Conservation (phyloP, 176 grass and related monocot genomes). For the Rhipidocladum racemiflorum region DNA sequence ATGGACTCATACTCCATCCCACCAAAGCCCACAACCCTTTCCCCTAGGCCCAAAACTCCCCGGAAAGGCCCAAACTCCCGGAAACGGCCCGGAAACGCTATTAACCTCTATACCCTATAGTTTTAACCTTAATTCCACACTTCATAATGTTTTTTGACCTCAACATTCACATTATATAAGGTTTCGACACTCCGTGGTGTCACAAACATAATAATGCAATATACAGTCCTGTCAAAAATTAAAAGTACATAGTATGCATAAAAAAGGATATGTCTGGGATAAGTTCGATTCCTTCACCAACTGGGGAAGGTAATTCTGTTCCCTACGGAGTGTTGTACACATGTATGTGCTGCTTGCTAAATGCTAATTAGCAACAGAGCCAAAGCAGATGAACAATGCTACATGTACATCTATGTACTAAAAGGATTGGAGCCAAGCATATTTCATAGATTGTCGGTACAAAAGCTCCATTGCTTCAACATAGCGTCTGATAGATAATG, state of each 20-base stretch:
- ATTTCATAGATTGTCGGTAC: background rate
- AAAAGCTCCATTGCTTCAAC: background rate
- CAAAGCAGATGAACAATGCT: background rate
- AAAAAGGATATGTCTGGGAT: background rate
- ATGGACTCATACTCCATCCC: no score
- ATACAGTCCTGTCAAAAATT: background rate
- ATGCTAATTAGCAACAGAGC: background rate
- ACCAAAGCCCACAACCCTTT: no score
- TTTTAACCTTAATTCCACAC: no score
- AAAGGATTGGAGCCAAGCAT: background rate
- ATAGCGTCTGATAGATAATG: background rate
- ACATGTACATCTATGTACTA: background rate
- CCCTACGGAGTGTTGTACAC: background rate
- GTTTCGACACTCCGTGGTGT: no score
- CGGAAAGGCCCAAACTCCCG: no score
- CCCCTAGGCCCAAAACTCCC: no score
- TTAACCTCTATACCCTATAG: no score
- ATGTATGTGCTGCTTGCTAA: background rate
- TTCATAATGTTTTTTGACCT: no score
- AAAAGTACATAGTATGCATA: background rate
- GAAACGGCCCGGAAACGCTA: no score
- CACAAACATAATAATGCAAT: no score
- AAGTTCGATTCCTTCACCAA: conserved; percentile 12
- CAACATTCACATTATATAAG: no score
- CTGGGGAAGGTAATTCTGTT: background rate